phyloP scores from a whole-genome alignment of 148 eudicot species.

The Chenopodium suecicum region DNA sequence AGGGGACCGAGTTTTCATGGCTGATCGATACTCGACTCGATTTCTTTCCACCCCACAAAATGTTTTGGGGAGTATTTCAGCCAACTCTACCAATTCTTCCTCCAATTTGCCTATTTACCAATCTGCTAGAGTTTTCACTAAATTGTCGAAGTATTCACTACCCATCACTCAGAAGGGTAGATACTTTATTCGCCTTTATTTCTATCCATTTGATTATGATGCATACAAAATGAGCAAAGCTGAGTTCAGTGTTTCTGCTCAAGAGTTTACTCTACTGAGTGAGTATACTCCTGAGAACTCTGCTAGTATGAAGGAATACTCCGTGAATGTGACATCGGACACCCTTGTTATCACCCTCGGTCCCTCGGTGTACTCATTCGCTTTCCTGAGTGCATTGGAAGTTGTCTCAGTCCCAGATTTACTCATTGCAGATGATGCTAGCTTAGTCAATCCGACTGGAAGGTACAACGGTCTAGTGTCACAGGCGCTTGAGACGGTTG shows the following conservation, averaged over 20 bases:
- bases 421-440: conserved; percentile 62
- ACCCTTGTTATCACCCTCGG: conserved; percentile 54
- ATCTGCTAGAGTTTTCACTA: conserved; percentile 66
- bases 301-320: conserved; percentile 58
- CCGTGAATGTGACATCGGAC: conserved; percentile 51
- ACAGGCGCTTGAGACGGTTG: conserved; percentile 72
- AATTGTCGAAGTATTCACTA: conserved; percentile 53
- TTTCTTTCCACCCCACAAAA: conserved; percentile 58
- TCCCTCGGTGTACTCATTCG: conserved; percentile 58
- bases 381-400: conserved; percentile 76
- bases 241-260: conserved; percentile 60
- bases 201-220: conserved; percentile 55
- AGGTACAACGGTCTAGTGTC: conserved; percentile 40
- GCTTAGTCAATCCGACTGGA: conserved; percentile 29
- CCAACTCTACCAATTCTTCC: conserved; percentile 39
- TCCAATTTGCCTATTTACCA: conserved; percentile 47
- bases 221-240: conserved; percentile 47
- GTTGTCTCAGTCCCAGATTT: conserved; percentile 74
- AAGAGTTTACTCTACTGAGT: conserved; percentile 49
- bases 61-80: conserved; percentile 41
- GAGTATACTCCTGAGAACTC: conserved; percentile 44
- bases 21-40: conserved; percentile 55
- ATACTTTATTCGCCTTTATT: conserved; percentile 75
- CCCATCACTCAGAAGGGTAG: conserved; percentile 60
- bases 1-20: conserved; percentile 51